These are phyloP conservation scores for Cutaneotrichosporon cutaneum DNA, from an alignment of 1,284 basidiomycete species.

Conservation along the genomic window DNA sequence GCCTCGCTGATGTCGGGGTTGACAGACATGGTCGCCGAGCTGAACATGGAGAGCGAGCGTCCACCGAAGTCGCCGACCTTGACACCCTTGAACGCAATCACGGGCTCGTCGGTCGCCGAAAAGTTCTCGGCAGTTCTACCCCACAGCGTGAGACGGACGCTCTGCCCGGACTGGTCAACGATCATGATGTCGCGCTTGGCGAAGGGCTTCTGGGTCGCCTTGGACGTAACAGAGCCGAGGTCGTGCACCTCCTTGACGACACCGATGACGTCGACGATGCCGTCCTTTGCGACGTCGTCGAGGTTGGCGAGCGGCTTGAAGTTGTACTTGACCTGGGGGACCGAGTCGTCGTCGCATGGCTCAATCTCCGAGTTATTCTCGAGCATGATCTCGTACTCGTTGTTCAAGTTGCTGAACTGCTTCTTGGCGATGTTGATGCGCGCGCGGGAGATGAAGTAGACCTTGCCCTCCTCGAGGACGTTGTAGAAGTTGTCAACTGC, in stretches of 20 bases:
- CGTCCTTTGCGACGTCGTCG: slow-evolving; percentile 68
- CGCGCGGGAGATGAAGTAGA: slow-evolving; percentile 87
- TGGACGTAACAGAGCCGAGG: slow-evolving; percentile 68
- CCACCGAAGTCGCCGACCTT: slow-evolving; percentile 95
- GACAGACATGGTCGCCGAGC: slow-evolving; percentile 68
- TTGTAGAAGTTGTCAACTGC: slow-evolving; percentile 81
- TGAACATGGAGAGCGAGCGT: slow-evolving; percentile 72
- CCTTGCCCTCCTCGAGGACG: slow-evolving; percentile 84
- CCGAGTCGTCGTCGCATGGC: slow-evolving; percentile 69
- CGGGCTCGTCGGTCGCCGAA: slow-evolving; percentile 59
- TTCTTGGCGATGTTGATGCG: slow-evolving; percentile 95
- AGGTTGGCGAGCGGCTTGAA: slow-evolving; percentile 71
- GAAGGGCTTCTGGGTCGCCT: slow-evolving; percentile 70
- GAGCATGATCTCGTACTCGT: slow-evolving; percentile 93
- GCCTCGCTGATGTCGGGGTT: slow-evolving; percentile 89
- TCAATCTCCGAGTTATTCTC: slow-evolving; percentile 79
- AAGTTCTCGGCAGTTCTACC: slow-evolving; percentile 91
- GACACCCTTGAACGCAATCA: slow-evolving; percentile 92
- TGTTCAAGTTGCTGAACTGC: slow-evolving; percentile 86
- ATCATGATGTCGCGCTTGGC: slow-evolving; percentile 83
- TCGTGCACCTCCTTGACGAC: slow-evolving; percentile 77
- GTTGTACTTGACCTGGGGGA: slow-evolving; percentile 79
- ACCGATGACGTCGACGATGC: slow-evolving; percentile 70
- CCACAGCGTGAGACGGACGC: slow-evolving; percentile 89
- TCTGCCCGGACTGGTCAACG: slow-evolving; percentile 79